A percentile compares a stretch with the other conserved stretches of the same genome.
phyloP scores from a whole-genome alignment of 495 filamentous ascomycete species.

The Lophium mytilinum region DNA sequence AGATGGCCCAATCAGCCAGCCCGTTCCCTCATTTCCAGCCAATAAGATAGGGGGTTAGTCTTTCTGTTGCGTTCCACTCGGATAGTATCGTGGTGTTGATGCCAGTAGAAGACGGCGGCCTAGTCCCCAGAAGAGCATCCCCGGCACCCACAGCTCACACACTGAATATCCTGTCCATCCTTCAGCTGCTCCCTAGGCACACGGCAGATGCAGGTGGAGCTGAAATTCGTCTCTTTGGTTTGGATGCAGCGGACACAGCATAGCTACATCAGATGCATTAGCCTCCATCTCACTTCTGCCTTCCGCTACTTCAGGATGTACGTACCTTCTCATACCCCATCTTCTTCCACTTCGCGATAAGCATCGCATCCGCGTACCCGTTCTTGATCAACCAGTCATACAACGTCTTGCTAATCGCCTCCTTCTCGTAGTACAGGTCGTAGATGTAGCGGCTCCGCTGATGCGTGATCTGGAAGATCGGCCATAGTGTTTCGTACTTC shows the following conservation, averaged over 20 bases:
- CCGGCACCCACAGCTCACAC: slow-evolving; percentile 90
- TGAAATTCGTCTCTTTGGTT: slow-evolving; percentile 98
- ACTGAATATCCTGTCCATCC: slow-evolving; percentile 83
- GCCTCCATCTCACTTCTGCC: no score
- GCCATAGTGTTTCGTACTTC: slow-evolving; percentile 87
- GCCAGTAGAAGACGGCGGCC: background rate
- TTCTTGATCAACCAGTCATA: slow-evolving; percentile 98
- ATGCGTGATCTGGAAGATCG: slow-evolving; percentile 94
- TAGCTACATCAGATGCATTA: slow-evolving; percentile 41
- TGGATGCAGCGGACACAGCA: slow-evolving; percentile 96
- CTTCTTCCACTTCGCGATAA: slow-evolving; percentile 99
- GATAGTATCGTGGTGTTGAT: no score
- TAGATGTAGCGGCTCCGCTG: slow-evolving; percentile 92
- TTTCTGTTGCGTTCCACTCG: no score
- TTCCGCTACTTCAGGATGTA: background rate
- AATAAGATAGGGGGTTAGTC: no score
- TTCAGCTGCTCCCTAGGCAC: slow-evolving; percentile 89
- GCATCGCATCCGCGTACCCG: slow-evolving; percentile 82
- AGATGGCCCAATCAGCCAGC: no score
- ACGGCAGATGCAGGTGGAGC: slow-evolving; percentile 93
- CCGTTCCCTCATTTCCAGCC: no score
- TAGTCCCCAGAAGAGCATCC: slow-evolving; percentile 85
- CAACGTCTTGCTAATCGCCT: slow-evolving; percentile 80
- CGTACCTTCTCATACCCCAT: slow-evolving; percentile 93
- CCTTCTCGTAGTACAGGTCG: slow-evolving; percentile 96